Evolutionary conservation across 768 basidiomycete species (phyloP), one percentile per base, ranked within the genome.

Genomic region (Leccinum incarnatum): DNA sequence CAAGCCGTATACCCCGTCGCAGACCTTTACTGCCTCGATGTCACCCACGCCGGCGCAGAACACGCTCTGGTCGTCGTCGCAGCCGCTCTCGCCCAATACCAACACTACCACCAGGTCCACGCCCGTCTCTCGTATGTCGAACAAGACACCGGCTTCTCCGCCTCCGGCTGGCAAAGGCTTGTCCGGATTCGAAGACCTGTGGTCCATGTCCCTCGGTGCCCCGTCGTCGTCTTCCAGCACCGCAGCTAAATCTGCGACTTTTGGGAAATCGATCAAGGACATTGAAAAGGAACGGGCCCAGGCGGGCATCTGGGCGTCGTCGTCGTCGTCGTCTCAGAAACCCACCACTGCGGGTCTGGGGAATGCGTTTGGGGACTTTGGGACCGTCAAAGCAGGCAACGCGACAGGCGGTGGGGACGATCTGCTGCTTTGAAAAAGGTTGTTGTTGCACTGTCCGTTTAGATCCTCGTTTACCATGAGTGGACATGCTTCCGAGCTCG

Each of bases 181-280:
- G 75, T 81, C 57, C 45, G 87, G 85, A 67, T 97, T 96, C 67
- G 95, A 95, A 62, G 95, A 97, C 70, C 72, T 97, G 63, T 97
- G 91, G 91, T 83, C 83, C 21, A 80, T 94, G 80, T 90, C 88
- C 2, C 80, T 95, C 37, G 88, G 88, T 29, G 64, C 76, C 8
- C 42, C 42, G 10, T 59, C 72, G 8, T 58, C 72, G 12, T 58
- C 72, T 10, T 55, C 78, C 14, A 65, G 55, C 34, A 60, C 78
- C 40, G 15, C 59, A 4, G 50, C 37, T 8, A 80, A 81, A 51
- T 69, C 82, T 2, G 69, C 73, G 19, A 69, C 70, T 2, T 65
- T 69, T 42, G 78, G 78, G 40, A 93, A 94, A 79, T 90, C 88
- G 47, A 95, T 96, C 68, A 89, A 89, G 73, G 94, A 93, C 67